Evolutionary conservation across 2,329 filamentous ascomycete species (phyloP).

Genomic region (Fusarium marasasianum): DNA sequence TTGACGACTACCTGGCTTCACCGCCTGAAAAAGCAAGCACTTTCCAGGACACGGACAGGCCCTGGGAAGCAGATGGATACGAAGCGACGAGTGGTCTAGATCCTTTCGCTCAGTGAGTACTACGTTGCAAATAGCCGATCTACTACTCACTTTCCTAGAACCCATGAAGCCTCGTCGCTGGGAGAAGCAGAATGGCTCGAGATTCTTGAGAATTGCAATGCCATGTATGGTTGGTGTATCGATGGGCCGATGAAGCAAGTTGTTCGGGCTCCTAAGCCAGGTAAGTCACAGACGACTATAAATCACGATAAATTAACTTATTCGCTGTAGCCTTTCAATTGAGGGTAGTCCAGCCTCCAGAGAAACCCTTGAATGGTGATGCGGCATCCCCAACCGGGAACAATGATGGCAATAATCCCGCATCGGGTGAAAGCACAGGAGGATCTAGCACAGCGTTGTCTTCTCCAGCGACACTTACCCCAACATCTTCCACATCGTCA

Average conservation of each 20-base stretch:
- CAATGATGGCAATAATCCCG: too few species aligned
- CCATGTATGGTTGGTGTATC: neutral
- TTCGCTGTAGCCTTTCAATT: neutral
- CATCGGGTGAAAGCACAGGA: too few species aligned
- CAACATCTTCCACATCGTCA: too few species aligned
- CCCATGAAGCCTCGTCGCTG: neutral
- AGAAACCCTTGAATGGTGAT: neutral
- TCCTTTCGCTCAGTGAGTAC: neutral
- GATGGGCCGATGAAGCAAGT: neutral
- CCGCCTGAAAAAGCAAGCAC: neutral
- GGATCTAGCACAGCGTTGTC: too few species aligned
- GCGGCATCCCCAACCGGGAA: too few species aligned
- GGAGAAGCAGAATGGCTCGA: neutral
- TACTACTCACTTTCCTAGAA: neutral
- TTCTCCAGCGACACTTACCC: too few species aligned
- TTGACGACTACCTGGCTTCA: neutral
- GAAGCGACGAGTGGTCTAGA: neutral
- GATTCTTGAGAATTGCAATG: neutral
- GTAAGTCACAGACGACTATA: too few species aligned
- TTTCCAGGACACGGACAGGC: neutral
- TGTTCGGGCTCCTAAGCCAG: neutral
- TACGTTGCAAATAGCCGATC: too few species aligned
- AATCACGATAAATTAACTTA: too few species aligned
- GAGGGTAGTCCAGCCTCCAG: neutral
- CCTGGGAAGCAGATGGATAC: neutral